Evolutionary conservation across 345 rosid genomes (phyloP).

Genomic region (Dimocarpus longan): DNA sequence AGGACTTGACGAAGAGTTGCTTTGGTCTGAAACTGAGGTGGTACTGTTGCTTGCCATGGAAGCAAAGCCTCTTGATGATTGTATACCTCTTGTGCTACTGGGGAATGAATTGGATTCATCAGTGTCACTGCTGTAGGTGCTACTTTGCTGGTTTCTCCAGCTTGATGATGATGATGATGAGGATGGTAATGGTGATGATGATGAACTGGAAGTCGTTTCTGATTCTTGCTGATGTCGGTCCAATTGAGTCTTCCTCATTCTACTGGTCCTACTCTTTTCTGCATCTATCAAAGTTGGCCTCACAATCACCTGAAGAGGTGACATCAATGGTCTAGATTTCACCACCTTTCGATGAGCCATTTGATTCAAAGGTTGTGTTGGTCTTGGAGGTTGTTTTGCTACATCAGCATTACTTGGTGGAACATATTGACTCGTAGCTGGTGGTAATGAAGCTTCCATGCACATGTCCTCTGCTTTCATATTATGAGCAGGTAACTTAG

Average conservation of each 20-base stretch:
- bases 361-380: background rate
- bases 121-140: constrained; percentile 28
- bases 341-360: background rate
- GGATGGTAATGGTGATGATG: background rate
- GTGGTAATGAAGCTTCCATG: background rate
- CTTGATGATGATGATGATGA: constrained; percentile 23
- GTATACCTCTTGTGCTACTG: background rate
- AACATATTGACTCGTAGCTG: constrained; percentile 2
- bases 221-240: constrained; percentile 16
- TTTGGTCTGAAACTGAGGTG: background rate
- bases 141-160: constrained; percentile 28
- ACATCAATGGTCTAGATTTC: constrained; percentile 23
- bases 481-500: background rate
- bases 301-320: constrained; percentile 21
- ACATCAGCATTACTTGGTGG: constrained; percentile 14
- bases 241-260: background rate
- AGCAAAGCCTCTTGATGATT: constrained; percentile 2
- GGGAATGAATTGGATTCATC: constrained; percentile 17
- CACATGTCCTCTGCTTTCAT: background rate
- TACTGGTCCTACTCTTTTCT: background rate
- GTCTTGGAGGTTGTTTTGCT: constrained; percentile 7
- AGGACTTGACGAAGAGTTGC: constrained; percentile 10
- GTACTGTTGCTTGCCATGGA: too few relatives aligned
- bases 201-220: constrained; percentile 16
- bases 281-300: constrained; percentile 28